Percentiles rank a stretch among this genome's conserved stretches.
These are phyloP conservation scores for Phytophthora syringae DNA, from an alignment of 352 stramenopile species.

Conservation along the genomic window DNA sequence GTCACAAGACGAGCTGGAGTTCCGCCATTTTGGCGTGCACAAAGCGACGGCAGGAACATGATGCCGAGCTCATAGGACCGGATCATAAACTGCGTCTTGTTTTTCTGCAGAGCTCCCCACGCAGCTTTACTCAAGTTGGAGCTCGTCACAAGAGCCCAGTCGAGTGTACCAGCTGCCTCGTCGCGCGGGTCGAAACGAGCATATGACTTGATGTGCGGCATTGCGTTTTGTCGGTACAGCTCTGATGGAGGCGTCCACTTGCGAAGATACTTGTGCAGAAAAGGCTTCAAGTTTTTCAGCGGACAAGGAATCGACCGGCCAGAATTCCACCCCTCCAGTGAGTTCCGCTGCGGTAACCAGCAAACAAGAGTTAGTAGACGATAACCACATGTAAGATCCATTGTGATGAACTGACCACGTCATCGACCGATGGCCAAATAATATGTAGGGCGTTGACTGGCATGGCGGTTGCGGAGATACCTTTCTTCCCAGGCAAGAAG, in stretches of 20 bases:
- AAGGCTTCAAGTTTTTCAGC: constrained; percentile 88
- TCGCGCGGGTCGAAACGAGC: constrained; percentile 58
- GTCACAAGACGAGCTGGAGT: constrained; percentile 32
- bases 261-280: constrained; percentile 85
- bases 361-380: constrained; percentile 9
- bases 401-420: constrained; percentile 57
- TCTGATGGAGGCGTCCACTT: constrained; percentile 67
- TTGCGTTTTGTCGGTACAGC: constrained; percentile 75
- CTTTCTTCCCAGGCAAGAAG: constrained; percentile 58
- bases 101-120: constrained; percentile 80
- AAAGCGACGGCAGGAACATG: constrained; percentile 62
- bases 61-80: constrained; percentile 85
- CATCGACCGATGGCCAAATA: constrained; percentile 82
- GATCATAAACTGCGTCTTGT: constrained; percentile 81
- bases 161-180: constrained; percentile 38
- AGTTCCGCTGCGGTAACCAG: constrained; percentile 59
- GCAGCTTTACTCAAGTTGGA: constrained; percentile 86
- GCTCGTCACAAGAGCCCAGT: constrained; percentile 84
- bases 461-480: constrained; percentile 34
- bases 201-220: constrained; percentile 89
- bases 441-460: constrained; percentile 71
- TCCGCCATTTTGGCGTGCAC: constrained; percentile 11
- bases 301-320: constrained; percentile 76
- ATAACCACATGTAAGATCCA: neutral
- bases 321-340: constrained; percentile 78